Percentiles rank a stretch among this genome's conserved stretches.
Evolutionary conservation across 306 rosid species (phyloP).

Genomic region (Trichosanthes truncata): DNA sequence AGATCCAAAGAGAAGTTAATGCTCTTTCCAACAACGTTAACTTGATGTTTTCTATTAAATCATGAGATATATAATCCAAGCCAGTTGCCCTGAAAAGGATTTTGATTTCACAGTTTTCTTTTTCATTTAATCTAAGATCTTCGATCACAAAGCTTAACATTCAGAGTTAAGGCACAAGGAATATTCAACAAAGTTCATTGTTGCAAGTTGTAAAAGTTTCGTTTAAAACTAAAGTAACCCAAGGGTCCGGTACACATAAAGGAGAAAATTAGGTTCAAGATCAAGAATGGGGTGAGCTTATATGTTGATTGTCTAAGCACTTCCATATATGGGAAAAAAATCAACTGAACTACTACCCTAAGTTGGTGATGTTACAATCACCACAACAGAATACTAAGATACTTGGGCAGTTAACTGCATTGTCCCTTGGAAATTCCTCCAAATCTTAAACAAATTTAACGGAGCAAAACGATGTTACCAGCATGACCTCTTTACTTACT

Average conservation of each 20-base stretch:
- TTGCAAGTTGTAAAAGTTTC: background rate
- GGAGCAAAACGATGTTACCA: background rate
- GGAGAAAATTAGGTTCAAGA: background rate
- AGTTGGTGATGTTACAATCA: background rate
- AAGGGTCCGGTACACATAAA: background rate
- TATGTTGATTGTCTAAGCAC: background rate
- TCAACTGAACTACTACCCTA: background rate
- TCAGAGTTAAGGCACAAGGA: background rate
- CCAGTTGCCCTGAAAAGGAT: background rate
- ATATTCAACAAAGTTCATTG: background rate
- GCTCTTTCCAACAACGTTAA: background rate
- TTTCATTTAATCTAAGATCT: background rate
- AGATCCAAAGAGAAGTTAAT: background rate
- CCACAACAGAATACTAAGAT: background rate
- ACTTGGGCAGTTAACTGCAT: background rate
- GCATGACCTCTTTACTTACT: background rate
- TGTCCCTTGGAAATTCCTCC: background rate
- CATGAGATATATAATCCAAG: background rate
- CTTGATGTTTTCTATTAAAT: background rate
- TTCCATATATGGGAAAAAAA: background rate
- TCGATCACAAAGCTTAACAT: background rate
- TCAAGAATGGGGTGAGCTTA: background rate
- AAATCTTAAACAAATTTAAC: background rate
- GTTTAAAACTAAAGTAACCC: background rate
- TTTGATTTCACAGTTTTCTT: background rate